These are phyloP conservation scores for Tylopilus sp. DNA, from an alignment of 1,284 basidiomycete genomes.

Conservation along the genomic window DNA sequence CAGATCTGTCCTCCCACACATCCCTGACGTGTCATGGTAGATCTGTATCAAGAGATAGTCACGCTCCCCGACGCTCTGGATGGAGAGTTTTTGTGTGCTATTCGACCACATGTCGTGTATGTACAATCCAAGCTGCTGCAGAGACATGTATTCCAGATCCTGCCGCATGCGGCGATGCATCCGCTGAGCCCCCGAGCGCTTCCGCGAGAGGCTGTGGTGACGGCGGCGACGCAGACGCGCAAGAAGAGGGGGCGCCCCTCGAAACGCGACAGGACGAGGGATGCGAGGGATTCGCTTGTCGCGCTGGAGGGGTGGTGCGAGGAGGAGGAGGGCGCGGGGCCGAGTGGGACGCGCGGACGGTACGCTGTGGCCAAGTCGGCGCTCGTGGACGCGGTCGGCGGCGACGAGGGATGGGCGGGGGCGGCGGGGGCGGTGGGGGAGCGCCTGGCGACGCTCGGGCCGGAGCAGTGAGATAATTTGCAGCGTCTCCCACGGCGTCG, in stretches of 20 bases:
- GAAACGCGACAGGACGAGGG: slow-evolving; percentile 56
- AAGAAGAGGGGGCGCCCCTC: slow-evolving; percentile 70
- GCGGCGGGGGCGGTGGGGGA: slow-evolving; percentile 50
- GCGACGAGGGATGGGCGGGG: slow-evolving; percentile 33
- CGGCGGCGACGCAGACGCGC: slow-evolving; percentile 23
- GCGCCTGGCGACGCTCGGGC: slow-evolving; percentile 50
- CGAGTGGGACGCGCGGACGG: slow-evolving; percentile 34
- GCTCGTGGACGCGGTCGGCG: slow-evolving; percentile 38
- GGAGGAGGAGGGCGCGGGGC: slow-evolving; percentile 20
- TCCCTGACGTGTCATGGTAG: slow-evolving; percentile 37
- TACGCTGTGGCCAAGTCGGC: slow-evolving; percentile 44
- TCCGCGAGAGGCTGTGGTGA: slow-evolving; percentile 61
- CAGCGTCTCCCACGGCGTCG: neutral
- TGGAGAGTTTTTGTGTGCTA: slow-evolving; percentile 39
- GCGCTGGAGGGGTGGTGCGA: slow-evolving; percentile 55
- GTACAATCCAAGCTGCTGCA: slow-evolving; percentile 49
- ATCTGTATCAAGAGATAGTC: slow-evolving; percentile 50
- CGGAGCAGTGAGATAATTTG: too few species aligned
- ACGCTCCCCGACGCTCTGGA: slow-evolving; percentile 45
- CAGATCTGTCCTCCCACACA: neutral
- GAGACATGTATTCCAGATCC: slow-evolving; percentile 53
- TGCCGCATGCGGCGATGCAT: slow-evolving; percentile 52
- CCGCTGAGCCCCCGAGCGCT: slow-evolving; percentile 59
- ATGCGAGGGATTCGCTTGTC: slow-evolving; percentile 50
- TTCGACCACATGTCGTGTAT: slow-evolving; percentile 50